Percentiles rank a stretch among this genome's conserved stretches.
phyloP scores from a whole-genome alignment of 768 basidiomycete genomes.

The Naematelia aurantialba region DNA sequence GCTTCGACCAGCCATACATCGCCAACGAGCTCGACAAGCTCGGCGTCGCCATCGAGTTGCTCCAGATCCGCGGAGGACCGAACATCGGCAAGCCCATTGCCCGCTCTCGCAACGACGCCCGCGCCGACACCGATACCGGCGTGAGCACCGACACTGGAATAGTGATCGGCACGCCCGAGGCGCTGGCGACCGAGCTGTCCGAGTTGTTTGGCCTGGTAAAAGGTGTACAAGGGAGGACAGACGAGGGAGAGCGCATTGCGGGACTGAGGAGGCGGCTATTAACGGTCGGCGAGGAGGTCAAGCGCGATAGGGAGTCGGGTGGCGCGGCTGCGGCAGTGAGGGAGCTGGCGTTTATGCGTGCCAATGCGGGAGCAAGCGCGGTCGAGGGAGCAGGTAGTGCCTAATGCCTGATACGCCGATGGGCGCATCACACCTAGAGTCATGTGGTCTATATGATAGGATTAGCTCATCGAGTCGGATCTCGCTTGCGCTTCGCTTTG shows the following conservation, averaged over 20 bases:
- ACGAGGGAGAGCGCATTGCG: conserved; percentile 6
- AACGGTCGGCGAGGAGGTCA: not conserved
- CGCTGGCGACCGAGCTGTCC: not conserved
- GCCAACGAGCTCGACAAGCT: conserved; percentile 11
- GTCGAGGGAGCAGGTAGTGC: too few relatives aligned
- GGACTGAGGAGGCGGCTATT: conserved; percentile 13
- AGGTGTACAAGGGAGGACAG: conserved; percentile 7
- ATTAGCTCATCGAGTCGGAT: too few relatives aligned
- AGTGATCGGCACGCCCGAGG: not conserved
- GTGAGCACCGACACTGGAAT: too few relatives aligned
- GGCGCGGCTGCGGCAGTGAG: not conserved
- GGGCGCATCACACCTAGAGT: too few relatives aligned
- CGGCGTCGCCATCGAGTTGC: conserved; percentile 8
- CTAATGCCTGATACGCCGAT: too few relatives aligned
- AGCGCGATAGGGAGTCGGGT: not conserved
- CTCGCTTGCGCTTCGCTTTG: too few relatives aligned
- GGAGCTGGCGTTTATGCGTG: not conserved
- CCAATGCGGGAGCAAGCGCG: too few relatives aligned
- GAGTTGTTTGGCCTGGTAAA: not conserved
- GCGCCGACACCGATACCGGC: too few relatives aligned
- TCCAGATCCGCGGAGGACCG: conserved; percentile 12
- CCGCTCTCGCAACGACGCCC: too few relatives aligned
- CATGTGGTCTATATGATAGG: too few relatives aligned
- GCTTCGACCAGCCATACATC: conserved; percentile 15
- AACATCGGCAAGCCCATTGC: conserved; percentile 7